Conservation (phyloP, 345 rosid species). For the Brassica napus region Da-Ae NC_063438.1:29001-29500, state of each 20-base stretch:
- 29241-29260: slow-evolving; percentile 36
- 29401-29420: not conserved
- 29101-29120: too few species aligned
- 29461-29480: not conserved
- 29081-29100: too few species aligned
- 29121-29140: not conserved
- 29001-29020: not conserved
- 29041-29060: not conserved
- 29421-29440: not conserved
- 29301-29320: not conserved
- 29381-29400: not conserved
- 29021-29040: not conserved
- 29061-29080: too few species aligned
- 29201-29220: slow-evolving; percentile 23
- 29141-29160: not conserved
- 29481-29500: not conserved
- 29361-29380: slow-evolving; percentile 4
- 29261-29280: slow-evolving; percentile 37
- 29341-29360: not conserved
- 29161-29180: slow-evolving; percentile 31
- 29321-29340: not conserved
- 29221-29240: slow-evolving; percentile 11
- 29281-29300: slow-evolving; percentile 33
- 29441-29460: not conserved
- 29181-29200: slow-evolving; percentile 15